A percentile compares a stretch with the other conserved stretches of the same genome.
Evolutionary conservation across 805 yeast genomes (phyloP).

Genomic region (Danielozyma ontarioensis): DNA sequence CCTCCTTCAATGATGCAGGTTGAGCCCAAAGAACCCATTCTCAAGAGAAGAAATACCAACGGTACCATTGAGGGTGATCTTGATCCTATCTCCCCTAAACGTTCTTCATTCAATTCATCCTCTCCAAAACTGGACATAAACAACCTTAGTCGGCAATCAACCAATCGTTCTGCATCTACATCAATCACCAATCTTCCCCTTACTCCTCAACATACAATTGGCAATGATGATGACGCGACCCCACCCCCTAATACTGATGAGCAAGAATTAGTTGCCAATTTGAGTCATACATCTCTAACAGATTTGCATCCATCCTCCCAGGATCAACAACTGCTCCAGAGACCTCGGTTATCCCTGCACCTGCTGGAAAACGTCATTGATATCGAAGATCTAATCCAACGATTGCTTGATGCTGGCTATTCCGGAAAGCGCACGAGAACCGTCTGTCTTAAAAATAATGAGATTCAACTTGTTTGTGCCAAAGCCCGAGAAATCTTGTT

Average conservation of each 20-base stretch:
- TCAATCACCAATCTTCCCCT: conserved; percentile 11
- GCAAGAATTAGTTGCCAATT: not conserved
- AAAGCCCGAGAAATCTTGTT: conserved; percentile 85
- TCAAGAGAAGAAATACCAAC: conserved; percentile 48
- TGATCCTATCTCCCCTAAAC: conserved; percentile 14
- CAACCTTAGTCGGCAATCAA: conserved; percentile 6
- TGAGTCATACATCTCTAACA: conserved; percentile 6
- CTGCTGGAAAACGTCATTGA: conserved; percentile 30
- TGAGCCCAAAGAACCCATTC: conserved; percentile 71
- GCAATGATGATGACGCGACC: not conserved
- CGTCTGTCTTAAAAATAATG: conserved; percentile 73
- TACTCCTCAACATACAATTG: not conserved
- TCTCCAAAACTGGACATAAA: conserved; percentile 10
- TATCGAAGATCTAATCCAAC: conserved; percentile 85
- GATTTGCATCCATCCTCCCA: conserved; percentile 6
- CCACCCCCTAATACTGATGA: not conserved
- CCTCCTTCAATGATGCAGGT: conserved; percentile 68
- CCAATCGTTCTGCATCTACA: conserved; percentile 6
- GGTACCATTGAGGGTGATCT: conserved; percentile 21
- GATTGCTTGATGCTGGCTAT: conserved; percentile 92
- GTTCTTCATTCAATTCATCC: conserved; percentile 9
- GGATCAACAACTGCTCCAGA: conserved; percentile 7
- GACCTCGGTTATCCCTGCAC: conserved; percentile 3
- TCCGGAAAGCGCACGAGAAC: conserved; percentile 88
- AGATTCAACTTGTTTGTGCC: conserved; percentile 81